Conservation (phyloP, 2,329 filamentous ascomycete genomes). For the Nemania sp. region DNA sequence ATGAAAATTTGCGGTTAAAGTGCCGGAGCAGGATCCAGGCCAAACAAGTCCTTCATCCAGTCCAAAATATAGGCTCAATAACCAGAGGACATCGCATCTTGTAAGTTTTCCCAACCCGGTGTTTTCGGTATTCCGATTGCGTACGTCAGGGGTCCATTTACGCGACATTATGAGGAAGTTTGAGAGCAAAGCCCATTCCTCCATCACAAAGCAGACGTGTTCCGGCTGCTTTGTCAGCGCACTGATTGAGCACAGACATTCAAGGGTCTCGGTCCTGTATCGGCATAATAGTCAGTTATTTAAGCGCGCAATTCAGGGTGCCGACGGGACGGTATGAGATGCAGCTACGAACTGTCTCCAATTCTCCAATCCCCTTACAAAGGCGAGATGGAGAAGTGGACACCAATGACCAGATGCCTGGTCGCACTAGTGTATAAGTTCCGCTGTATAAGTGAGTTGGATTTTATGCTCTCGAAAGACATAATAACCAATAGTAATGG, state of each 20-base stretch:
- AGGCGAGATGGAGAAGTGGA: neutral
- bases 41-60: neutral
- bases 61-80: neutral
- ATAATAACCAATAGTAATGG: neutral
- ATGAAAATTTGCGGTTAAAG: neutral
- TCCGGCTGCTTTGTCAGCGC: neutral
- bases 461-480: neutral
- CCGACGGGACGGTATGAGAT: neutral
- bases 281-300: neutral
- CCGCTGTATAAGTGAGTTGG: neutral
- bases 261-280: neutral
- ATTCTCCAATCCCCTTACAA: neutral
- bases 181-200: neutral
- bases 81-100: neutral
- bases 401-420: neutral
- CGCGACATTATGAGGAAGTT: neutral
- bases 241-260: neutral
- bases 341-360: neutral
- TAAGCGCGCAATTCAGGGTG: neutral
- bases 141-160: neutral
- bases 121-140: neutral
- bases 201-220: neutral
- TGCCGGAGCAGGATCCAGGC: neutral
- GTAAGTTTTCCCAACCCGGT: too few relatives aligned
- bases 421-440: neutral